Evolutionary conservation across 495 filamentous ascomycete genomes (phyloP).

Genomic region (Podospora australis): DNA sequence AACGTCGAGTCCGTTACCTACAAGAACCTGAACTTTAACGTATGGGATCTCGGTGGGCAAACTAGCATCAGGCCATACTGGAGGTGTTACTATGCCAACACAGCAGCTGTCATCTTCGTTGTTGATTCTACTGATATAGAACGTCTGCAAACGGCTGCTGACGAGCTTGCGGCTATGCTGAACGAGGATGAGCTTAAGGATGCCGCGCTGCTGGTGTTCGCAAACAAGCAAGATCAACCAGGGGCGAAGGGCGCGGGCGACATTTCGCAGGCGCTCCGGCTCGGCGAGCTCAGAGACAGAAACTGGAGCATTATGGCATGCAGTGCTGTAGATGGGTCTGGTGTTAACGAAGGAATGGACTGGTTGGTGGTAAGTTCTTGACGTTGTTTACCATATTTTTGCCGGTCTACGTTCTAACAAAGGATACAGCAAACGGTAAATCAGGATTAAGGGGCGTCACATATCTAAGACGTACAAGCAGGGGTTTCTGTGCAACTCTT

Average conservation of each 20-base stretch:
- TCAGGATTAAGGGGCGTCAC: constrained; percentile 31
- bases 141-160: constrained; percentile 81
- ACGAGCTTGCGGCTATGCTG: constrained; percentile 90
- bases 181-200: constrained; percentile 94
- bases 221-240: constrained; percentile 98
- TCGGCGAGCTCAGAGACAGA: constrained; percentile 86
- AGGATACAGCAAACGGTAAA: constrained; percentile 41
- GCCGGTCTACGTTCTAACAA: constrained; percentile 12
- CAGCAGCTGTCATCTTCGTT: constrained; percentile 97
- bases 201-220: constrained; percentile 88
- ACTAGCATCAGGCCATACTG: constrained; percentile 96
- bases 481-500: constrained; percentile 24
- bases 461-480: constrained; percentile 3
- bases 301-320: constrained; percentile 99
- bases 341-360: constrained; percentile 95
- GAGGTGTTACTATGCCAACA: constrained; percentile 99
- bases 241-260: constrained; percentile 95
- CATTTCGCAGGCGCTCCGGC: constrained; percentile 83
- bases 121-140: constrained; percentile 97
- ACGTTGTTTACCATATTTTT: not conserved
- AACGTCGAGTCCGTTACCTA: constrained; percentile 98
- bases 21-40: constrained; percentile 95
- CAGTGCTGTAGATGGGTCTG: constrained; percentile 90
- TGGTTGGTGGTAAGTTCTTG: constrained; percentile 87
- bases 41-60: constrained; percentile 97